Evolutionary conservation across 805 yeast species (phyloP).

Genomic region (Pichia scutulata): DNA sequence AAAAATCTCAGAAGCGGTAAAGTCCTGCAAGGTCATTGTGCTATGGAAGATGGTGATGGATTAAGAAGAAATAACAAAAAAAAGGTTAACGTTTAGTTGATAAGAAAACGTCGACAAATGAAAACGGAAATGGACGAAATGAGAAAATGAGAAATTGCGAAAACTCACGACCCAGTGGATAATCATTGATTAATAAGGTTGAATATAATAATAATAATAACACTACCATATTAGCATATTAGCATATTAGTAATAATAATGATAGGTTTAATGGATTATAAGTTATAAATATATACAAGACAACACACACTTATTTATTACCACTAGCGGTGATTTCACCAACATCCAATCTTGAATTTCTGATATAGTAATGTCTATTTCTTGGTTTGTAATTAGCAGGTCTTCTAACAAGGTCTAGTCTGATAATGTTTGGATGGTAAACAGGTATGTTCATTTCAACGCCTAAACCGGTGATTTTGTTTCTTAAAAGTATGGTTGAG

Average conservation of each 20-base stretch:
- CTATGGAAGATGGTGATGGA: neutral
- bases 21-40: conserved; percentile 1
- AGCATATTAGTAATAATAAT: neutral
- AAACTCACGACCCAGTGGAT: too few species aligned
- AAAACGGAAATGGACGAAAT: neutral
- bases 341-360: conserved; percentile 70
- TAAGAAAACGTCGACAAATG: neutral
- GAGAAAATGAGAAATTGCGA: neutral
- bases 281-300: neutral
- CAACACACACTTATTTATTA: conserved; percentile 3
- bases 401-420: conserved; percentile 70
- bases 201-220: too few species aligned
- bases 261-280: neutral
- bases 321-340: conserved; percentile 50
- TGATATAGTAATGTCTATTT: conserved; percentile 84
- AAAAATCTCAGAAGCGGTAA: conserved; percentile 42
- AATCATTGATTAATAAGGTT: too few species aligned
- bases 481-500: conserved; percentile 73
- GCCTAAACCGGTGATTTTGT: conserved; percentile 74
- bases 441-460: conserved; percentile 78
- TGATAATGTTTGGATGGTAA: conserved; percentile 69
- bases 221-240: too few species aligned
- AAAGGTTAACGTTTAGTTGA: neutral
- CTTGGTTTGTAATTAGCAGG: conserved; percentile 67
- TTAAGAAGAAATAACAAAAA: neutral